These are phyloP conservation scores for Lepidopterella palustris DNA, from an alignment of 495 filamentous ascomycete species.

Conservation along the genomic window DNA sequence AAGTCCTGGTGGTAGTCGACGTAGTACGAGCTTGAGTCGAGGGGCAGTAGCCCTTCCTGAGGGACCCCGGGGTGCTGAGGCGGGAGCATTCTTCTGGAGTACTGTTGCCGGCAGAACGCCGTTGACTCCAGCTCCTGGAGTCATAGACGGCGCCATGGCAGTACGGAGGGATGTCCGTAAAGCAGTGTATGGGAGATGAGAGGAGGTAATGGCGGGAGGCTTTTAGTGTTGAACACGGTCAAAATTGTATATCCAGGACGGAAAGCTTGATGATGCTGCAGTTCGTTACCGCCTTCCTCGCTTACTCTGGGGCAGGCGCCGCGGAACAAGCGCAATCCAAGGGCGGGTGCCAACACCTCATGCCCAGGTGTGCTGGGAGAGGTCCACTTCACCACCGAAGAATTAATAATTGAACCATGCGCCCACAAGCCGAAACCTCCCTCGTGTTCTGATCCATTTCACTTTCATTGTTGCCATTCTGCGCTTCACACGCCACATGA, in stretches of 20 bases:
- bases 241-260: not conserved
- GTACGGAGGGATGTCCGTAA: not conserved
- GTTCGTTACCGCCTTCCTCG: not conserved
- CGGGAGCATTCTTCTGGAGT: slow-evolving; percentile 49
- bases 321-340: not conserved
- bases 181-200: not conserved
- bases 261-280: not conserved
- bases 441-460: not conserved
- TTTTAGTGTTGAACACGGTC: too few relatives aligned
- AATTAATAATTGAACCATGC: not conserved
- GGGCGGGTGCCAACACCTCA: slow-evolving; percentile 1
- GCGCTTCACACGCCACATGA: not conserved
- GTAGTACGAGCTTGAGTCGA: slow-evolving; percentile 77
- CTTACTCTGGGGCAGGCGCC: not conserved
- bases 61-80: slow-evolving; percentile 34
- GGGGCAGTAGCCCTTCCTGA: slow-evolving; percentile 53
- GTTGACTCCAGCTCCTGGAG: slow-evolving; percentile 34
- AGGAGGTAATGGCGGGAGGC: not conserved
- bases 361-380: not conserved
- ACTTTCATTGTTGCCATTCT: not conserved
- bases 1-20: slow-evolving; percentile 78
- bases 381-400: too few relatives aligned
- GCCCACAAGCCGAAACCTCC: not conserved
- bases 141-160: slow-evolving; percentile 17
- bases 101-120: slow-evolving; percentile 56